phyloP scores from a whole-genome alignment of 305 asterid species.

The Fraxinus platypoda region DNA sequence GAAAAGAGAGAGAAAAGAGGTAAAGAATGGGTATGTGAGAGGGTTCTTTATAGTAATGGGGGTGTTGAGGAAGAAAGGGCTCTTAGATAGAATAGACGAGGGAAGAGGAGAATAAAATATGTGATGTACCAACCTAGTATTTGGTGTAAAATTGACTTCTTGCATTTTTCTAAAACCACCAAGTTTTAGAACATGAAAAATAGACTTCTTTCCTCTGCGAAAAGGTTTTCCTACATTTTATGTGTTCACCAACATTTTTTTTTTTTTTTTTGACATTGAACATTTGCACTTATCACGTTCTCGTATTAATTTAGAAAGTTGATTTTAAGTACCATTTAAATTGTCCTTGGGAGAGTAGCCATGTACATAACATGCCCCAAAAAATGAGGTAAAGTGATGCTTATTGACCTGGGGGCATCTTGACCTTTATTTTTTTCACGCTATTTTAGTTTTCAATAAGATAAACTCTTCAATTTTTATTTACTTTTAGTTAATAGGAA shows the following conservation, averaged over 20 bases:
- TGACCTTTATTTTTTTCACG: no score
- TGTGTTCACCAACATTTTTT: background rate
- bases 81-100: slow-evolving; percentile 6
- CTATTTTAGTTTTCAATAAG: no score
- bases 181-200: background rate
- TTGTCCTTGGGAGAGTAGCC: no score
- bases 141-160: slow-evolving; percentile 72
- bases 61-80: slow-evolving; percentile 23
- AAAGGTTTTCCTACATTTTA: background rate
- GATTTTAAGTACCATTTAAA: no score
- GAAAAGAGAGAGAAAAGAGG: background rate
- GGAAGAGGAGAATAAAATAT: slow-evolving; percentile 26
- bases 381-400: no score
- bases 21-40: slow-evolving; percentile 23
- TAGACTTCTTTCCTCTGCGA: background rate
- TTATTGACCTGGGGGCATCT: no score
- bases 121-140: slow-evolving; percentile 14
- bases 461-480: no score
- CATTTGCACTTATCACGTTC: no score
- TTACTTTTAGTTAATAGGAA: no score
- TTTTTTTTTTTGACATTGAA: no score
- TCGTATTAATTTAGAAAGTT: no score
- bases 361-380: no score
- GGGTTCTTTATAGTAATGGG: slow-evolving; percentile 57
- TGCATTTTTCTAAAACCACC: slow-evolving; percentile 23